phyloP scores from a whole-genome alignment of 768 basidiomycete genomes.

The Leccinum truebloodii region DNA sequence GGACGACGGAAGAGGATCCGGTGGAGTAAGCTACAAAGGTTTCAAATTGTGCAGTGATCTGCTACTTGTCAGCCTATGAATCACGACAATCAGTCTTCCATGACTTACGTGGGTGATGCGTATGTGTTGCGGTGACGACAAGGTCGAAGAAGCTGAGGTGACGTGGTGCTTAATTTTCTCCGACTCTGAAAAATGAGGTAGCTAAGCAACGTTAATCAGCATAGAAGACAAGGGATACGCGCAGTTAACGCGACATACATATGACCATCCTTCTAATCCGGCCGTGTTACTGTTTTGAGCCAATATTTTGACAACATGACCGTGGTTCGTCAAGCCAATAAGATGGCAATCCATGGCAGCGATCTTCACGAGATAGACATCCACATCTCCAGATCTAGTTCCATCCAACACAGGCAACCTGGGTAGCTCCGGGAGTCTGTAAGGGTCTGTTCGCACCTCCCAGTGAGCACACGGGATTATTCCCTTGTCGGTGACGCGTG shows the following conservation, averaged over 20 bases:
- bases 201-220: conserved; percentile 40
- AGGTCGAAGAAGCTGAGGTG: conserved; percentile 41
- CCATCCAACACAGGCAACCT: conserved; percentile 51
- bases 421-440: conserved; percentile 60
- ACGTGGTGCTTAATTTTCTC: conserved; percentile 47
- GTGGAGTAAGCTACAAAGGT: conserved; percentile 85
- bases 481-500: conserved; percentile 34
- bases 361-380: conserved; percentile 68
- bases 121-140: conserved; percentile 46
- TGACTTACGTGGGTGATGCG: conserved; percentile 76
- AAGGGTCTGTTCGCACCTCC: conserved; percentile 55
- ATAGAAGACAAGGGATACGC: not conserved
- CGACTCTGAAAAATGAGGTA: conserved; percentile 72
- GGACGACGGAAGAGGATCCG: conserved; percentile 66
- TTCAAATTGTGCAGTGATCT: conserved; percentile 84
- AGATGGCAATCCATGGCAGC: conserved; percentile 75
- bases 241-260: conserved; percentile 48
- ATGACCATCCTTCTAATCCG: conserved; percentile 60
- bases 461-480: conserved; percentile 63
- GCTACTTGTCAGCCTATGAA: conserved; percentile 10
- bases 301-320: conserved; percentile 70
- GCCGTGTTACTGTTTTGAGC: conserved; percentile 43
- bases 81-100: not conserved
- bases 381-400: conserved; percentile 25
- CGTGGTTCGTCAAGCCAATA: conserved; percentile 77